Percentiles rank a stretch among this genome's conserved stretches.
These are phyloP conservation scores for Willaertia magna DNA, from an alignment of 208 protist species.

Conservation along the genomic window DNA sequence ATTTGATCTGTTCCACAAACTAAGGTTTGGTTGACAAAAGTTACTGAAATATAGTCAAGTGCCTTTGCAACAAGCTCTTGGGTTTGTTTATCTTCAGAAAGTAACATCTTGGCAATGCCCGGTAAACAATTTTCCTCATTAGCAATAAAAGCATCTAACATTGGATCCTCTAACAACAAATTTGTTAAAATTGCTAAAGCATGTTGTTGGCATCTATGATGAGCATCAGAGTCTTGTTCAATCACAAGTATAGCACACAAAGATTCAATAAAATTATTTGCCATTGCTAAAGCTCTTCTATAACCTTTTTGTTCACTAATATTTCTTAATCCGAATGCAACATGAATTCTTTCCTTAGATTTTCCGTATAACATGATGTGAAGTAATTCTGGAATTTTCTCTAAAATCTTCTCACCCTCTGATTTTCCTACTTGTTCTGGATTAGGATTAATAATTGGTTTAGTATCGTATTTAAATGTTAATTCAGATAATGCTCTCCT, in stretches of 20 bases:
- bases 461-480: not conserved
- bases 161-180: not conserved
- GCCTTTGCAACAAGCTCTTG: not conserved
- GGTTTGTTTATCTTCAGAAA: not conserved
- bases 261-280: not conserved
- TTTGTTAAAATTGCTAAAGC: not conserved
- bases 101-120: not conserved
- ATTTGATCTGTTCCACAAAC: not conserved
- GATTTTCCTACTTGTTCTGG: not conserved
- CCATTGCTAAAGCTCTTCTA: not conserved
- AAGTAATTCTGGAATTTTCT: not conserved
- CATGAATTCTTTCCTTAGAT: not conserved
- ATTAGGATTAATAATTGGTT: not conserved
- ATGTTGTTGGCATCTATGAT: slow-evolving; percentile 1
- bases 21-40: not conserved
- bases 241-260: not conserved
- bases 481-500: not conserved
- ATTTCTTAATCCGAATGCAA: not conserved
- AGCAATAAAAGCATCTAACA: not conserved
- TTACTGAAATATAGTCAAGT: not conserved
- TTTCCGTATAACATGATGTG: not conserved
- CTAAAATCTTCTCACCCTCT: not conserved
- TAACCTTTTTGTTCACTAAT: not conserved
- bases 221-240: not conserved
- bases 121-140: slow-evolving; percentile 2